Base-by-base conservation (phyloP, 2,329 filamentous ascomycete genomes). In the Nigrospora sphaerica region DNA sequence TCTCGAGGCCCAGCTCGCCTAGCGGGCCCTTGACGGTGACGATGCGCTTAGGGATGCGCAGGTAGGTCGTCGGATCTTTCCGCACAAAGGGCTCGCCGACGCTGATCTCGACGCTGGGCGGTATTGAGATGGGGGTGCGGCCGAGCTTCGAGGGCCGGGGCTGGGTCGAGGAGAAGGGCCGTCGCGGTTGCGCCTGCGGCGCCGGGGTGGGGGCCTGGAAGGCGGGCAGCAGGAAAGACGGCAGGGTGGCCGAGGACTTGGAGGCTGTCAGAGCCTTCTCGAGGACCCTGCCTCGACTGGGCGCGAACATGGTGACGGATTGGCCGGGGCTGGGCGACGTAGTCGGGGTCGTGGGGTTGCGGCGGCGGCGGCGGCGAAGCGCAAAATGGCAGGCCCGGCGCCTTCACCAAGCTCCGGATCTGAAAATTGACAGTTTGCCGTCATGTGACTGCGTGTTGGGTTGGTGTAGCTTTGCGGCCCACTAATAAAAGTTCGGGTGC, bases 11-110 rank as follows among this genome's bases (percentile, higher is more conserved):
- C 67, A 95, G 74, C 65, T 86, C 80, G 42, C 91, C 92, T 56
- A 93, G 69, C 4, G 92, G 92, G 6, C 92, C 92, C 58, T 83
- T 81, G 38, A 96, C 80, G 44, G 85, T 83, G 45, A 95, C 79
- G 3, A 73, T 85, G 55, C 81, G 79, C 59, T 78, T 82, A 32
- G 78, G 71, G 56, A 83, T 78, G 52, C 74, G 72, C 54, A 81
- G 73, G 51, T 81, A 83, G 35, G 78, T 78, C 36, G 79, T 82
- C 45, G 72, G 69, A 51, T 78, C 74, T 53, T 67, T 73, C 60
- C 72, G 70, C 31, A 73, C 59, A 45, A 65, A 68, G 4, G 83
- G 78, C 49, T 89, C 78, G 50, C 86, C 77, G 48, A 91, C 70
- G 12, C 80, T 71, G 37, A 98, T 74, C 44, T 85, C 85, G 47